These are phyloP conservation scores for Lipomyces sp. DNA, from an alignment of 805 yeast species.

Conservation along the genomic window DNA sequence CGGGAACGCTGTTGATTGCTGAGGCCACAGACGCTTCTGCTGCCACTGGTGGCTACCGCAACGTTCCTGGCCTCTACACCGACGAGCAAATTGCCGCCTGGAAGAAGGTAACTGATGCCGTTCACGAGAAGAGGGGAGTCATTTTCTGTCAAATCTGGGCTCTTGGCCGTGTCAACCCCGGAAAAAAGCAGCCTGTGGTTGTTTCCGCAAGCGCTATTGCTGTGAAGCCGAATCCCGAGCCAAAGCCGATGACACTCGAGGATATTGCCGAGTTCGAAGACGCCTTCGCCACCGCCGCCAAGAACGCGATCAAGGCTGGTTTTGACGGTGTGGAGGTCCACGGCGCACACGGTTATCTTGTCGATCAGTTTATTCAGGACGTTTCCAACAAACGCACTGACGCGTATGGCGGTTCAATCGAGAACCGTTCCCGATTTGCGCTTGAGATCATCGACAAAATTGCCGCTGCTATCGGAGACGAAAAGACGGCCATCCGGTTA, in stretches of 20 bases:
- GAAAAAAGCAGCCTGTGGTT: conserved; percentile 36
- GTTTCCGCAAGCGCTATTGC: conserved; percentile 40
- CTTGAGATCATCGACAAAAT: conserved; percentile 53
- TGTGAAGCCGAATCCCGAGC: conserved; percentile 30
- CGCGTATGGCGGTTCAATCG: conserved; percentile 59
- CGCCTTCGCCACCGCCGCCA: conserved; percentile 51
- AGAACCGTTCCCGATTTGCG: conserved; percentile 52
- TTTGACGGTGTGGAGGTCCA: conserved; percentile 67
- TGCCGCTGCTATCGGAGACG: conserved; percentile 50
- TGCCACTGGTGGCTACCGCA: conserved; percentile 43
- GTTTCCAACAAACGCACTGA: conserved; percentile 53
- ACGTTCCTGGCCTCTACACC: conserved; percentile 50
- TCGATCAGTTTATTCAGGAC: conserved; percentile 47
- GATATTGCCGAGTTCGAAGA: conserved; percentile 46
- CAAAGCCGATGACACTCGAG: conserved; percentile 33
- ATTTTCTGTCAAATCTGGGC: conserved; percentile 47
- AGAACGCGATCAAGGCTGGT: conserved; percentile 50
- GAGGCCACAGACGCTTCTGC: conserved; percentile 55
- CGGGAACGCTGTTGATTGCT: conserved; percentile 57
- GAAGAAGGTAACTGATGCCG: conserved; percentile 47
- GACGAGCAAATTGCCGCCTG: conserved; percentile 85
- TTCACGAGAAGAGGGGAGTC: conserved; percentile 45
- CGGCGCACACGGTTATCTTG: conserved; percentile 59
- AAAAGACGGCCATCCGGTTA: conserved; percentile 39
- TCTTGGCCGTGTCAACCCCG: conserved; percentile 42